phyloP scores from a whole-genome alignment of 2,329 filamentous ascomycete genomes.

The Verticillium dahliae region DNA sequence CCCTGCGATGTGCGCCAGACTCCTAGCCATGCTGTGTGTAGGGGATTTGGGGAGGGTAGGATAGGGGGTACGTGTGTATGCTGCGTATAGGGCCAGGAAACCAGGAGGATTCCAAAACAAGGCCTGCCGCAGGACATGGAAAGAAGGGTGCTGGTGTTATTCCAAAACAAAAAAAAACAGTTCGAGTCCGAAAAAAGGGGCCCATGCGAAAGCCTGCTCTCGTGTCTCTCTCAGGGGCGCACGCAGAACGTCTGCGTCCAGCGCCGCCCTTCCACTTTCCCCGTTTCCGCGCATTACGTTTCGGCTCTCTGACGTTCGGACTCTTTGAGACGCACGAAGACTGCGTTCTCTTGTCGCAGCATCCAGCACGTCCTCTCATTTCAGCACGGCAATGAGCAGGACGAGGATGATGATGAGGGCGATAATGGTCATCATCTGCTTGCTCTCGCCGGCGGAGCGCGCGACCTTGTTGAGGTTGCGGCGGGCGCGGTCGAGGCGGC shows the following conservation, averaged over 20 bases:
- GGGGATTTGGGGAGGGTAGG: not conserved
- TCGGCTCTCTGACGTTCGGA: too few species aligned
- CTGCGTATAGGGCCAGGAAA: too few species aligned
- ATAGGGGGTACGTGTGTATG: too few species aligned
- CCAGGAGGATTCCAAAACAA: too few species aligned
- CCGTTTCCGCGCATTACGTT: too few species aligned
- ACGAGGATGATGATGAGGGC: slow-evolving; percentile 76
- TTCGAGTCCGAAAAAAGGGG: not conserved
- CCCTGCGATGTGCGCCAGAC: not conserved
- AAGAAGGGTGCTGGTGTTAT: not conserved
- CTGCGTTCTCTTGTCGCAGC: slow-evolving; percentile 11
- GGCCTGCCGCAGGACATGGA: too few species aligned
- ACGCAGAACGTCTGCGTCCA: not conserved
- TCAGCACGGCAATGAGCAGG: slow-evolving; percentile 74
- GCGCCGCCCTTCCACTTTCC: not conserved
- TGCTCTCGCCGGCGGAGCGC: slow-evolving; percentile 72
- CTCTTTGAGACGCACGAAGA: too few species aligned
- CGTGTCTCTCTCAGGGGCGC: not conserved
- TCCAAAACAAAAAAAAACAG: not conserved
- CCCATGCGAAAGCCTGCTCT: not conserved
- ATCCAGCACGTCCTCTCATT: slow-evolving; percentile 33
- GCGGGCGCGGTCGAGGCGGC: slow-evolving; percentile 68
- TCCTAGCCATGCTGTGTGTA: not conserved
- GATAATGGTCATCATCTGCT: slow-evolving; percentile 78
- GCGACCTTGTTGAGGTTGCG: slow-evolving; percentile 66